phyloP scores from a whole-genome alignment of 75 land plant species.

The Cunninghamia lanceolata region DNA sequence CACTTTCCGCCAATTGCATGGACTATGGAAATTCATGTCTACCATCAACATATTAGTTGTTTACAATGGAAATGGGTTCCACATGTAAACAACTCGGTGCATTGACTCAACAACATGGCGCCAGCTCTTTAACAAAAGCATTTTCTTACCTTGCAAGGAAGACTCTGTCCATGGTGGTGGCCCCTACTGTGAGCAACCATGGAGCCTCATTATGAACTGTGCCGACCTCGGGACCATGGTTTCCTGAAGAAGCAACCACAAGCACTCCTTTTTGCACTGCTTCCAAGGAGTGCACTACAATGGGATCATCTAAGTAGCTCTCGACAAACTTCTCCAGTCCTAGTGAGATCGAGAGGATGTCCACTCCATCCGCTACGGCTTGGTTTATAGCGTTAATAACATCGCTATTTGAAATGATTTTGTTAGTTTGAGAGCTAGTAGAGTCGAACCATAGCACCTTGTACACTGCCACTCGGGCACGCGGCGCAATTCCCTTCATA shows the following conservation, averaged over 20 bases:
- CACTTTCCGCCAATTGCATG: no score
- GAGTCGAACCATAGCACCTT: conserved; percentile 58
- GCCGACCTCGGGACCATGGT: neutral
- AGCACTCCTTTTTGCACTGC: conserved; percentile 26
- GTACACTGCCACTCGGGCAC: conserved; percentile 42
- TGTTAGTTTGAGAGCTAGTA: conserved; percentile 16
- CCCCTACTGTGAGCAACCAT: no score
- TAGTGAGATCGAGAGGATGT: conserved; percentile 44
- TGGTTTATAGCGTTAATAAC: conserved; percentile 45
- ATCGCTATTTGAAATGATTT: conserved; percentile 21
- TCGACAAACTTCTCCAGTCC: conserved; percentile 19
- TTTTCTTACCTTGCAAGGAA: no score
- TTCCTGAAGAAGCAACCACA: conserved; percentile 38
- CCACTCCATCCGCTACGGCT: conserved; percentile 71
- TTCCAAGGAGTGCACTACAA: conserved; percentile 37
- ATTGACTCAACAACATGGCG: no score
- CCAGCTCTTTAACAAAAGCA: no score
- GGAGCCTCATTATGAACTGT: no score
- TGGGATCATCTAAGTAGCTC: conserved; percentile 20
- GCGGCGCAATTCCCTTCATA: conserved; percentile 49
- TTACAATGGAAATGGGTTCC: no score
- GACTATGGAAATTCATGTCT: no score
- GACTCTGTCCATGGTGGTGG: no score
- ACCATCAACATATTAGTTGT: no score
- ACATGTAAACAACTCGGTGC: no score